A percentile compares a stretch with the other conserved stretches of the same genome.
Evolutionary conservation across 306 rosid species (phyloP).

Genomic region (Castanea crenata): DNA sequence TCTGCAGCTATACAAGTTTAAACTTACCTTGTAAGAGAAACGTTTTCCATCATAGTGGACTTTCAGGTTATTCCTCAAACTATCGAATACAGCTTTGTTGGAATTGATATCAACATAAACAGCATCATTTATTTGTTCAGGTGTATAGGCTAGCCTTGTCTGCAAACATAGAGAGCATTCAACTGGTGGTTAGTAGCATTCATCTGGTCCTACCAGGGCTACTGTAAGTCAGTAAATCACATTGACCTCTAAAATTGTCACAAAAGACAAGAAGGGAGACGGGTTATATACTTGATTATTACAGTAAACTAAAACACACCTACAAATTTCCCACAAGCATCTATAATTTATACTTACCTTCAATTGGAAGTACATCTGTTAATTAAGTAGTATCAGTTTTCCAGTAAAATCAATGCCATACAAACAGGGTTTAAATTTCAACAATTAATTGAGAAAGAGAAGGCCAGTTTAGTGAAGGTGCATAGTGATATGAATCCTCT

Average conservation of each 20-base stretch:
- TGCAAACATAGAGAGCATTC: constrained; percentile 35
- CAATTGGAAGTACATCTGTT: neutral
- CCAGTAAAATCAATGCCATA: neutral
- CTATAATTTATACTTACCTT: neutral
- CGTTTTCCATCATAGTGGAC: constrained; percentile 76
- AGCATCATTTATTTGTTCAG: constrained; percentile 77
- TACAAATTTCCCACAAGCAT: neutral
- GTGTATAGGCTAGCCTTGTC: constrained; percentile 79
- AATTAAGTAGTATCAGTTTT: neutral
- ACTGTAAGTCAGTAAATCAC: constrained; percentile 3
- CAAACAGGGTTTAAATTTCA: neutral
- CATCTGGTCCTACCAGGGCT: constrained; percentile 1
- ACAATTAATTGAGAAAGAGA: neutral
- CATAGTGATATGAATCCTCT: neutral
- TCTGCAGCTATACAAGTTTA: neutral
- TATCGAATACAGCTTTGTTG: constrained; percentile 87
- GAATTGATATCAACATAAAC: constrained; percentile 80
- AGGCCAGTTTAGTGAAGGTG: neutral
- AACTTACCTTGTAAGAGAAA: constrained; percentile 83
- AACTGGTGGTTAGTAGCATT: constrained; percentile 8
- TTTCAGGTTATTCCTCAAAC: constrained; percentile 89
- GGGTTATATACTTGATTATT: too few relatives aligned
- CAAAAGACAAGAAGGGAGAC: neutral
- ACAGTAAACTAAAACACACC: neutral
- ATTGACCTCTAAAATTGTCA: neutral